These are phyloP conservation scores for Triticum dicoccoides DNA, from an alignment of 176 grass and related monocot genomes.

Conservation along the genomic window DNA sequence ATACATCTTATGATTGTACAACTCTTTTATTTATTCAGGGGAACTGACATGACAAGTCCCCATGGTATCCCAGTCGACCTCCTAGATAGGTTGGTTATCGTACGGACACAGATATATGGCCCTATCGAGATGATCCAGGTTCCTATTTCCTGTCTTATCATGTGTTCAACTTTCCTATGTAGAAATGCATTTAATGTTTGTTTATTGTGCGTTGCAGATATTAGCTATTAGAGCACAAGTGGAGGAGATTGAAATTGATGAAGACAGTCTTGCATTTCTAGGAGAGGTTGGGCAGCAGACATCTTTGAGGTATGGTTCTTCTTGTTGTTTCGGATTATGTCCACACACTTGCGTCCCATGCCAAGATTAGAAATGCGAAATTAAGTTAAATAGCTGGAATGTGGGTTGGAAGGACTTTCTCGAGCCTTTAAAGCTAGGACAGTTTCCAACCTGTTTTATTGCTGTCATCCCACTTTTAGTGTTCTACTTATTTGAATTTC, in stretches of 20 bases:
- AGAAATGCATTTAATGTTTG: slow-evolving; percentile 23
- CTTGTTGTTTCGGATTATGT: slow-evolving; percentile 16
- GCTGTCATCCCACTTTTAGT: background rate
- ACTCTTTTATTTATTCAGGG: slow-evolving; percentile 47
- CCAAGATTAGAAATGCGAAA: background rate
- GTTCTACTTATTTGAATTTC: background rate
- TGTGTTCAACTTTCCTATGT: slow-evolving; percentile 25
- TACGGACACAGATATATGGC: slow-evolving; percentile 91
- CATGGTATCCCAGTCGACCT: slow-evolving; percentile 94
- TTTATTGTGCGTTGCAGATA: slow-evolving; percentile 48
- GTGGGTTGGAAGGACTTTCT: background rate
- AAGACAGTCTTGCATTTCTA: slow-evolving; percentile 91
- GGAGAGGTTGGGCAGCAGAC: slow-evolving; percentile 85
- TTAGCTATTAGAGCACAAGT: slow-evolving; percentile 92
- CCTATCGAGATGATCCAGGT: slow-evolving; percentile 98
- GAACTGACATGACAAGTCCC: slow-evolving; percentile 96
- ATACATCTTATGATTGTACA: slow-evolving; percentile 26
- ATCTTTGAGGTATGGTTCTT: slow-evolving; percentile 72
- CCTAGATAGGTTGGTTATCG: slow-evolving; percentile 89
- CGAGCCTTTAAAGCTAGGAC: background rate
- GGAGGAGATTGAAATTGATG: slow-evolving; percentile 91
- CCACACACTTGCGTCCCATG: background rate
- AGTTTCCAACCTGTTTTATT: background rate
- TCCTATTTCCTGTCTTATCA: slow-evolving; percentile 21
- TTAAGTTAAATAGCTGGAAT: background rate